Percentiles rank a stretch among this genome's conserved stretches.
Conservation (phyloP, 2,329 filamentous ascomycete genomes). For the Monilinia aucupariae region DNA sequence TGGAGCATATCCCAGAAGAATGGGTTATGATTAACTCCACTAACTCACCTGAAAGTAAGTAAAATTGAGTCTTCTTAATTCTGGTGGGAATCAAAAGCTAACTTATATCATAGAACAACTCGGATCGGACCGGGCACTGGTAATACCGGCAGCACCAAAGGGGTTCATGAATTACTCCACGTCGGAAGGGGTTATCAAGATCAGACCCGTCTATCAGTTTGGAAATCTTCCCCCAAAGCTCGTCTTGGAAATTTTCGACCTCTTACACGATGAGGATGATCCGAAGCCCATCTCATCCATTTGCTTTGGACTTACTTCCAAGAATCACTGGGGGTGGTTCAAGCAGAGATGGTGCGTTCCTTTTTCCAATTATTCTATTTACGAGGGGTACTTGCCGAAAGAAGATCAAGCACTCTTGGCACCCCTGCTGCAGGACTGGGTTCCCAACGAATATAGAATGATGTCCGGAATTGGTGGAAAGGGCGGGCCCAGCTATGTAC, state of each 20-base stretch:
- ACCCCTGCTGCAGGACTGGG: background rate
- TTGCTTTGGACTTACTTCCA: background rate
- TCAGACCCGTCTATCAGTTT: background rate
- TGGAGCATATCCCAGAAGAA: too few relatives aligned
- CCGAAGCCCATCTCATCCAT: background rate
- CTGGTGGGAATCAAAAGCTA: background rate
- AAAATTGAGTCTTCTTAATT: background rate
- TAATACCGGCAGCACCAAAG: background rate
- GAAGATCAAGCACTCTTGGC: background rate
- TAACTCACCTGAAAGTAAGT: background rate
- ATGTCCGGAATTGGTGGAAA: background rate
- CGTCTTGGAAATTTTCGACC: background rate
- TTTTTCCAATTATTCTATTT: background rate
- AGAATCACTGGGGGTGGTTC: background rate
- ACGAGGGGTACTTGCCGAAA: background rate
- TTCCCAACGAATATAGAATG: background rate
- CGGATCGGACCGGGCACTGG: too few relatives aligned
- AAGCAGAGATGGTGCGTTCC: background rate
- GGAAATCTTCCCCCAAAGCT: background rate
- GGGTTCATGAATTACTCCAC: background rate
- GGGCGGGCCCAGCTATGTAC: background rate
- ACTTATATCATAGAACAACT: background rate
- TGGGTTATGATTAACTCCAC: background rate
- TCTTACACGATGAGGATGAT: background rate
- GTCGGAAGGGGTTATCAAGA: background rate